A percentile compares a stretch with the other conserved stretches of the same genome.
Evolutionary conservation across 768 basidiomycete species (phyloP).

Genomic region (Inosperma sp.): DNA sequence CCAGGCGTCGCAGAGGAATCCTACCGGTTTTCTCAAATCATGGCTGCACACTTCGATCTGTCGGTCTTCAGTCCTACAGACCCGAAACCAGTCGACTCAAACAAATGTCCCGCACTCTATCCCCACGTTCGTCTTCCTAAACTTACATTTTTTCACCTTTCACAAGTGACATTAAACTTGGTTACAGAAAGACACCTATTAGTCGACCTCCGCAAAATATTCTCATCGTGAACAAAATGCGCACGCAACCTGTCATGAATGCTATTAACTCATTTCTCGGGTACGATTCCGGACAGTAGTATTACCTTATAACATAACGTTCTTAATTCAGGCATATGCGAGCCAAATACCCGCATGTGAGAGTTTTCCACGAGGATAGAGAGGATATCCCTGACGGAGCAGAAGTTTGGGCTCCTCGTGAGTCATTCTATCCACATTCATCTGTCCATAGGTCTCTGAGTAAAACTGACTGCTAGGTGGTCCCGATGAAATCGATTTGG

Average conservation of each 20-base stretch:
- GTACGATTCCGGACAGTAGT: conserved; percentile 33
- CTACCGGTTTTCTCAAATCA: not conserved
- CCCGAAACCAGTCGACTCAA: not conserved
- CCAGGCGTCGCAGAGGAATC: not conserved
- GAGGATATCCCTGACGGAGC: conserved; percentile 60
- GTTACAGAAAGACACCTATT: conserved; percentile 35
- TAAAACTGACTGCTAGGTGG: conserved; percentile 34
- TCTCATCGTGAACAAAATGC: conserved; percentile 75
- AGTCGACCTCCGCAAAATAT: conserved; percentile 53
- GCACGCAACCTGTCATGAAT: conserved; percentile 70
- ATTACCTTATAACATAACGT: conserved; percentile 6
- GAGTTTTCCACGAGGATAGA: conserved; percentile 64
- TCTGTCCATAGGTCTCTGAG: not conserved
- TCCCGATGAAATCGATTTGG: conserved; percentile 70
- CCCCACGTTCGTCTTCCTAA: conserved; percentile 29
- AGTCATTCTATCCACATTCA: conserved; percentile 13
- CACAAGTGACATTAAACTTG: conserved; percentile 26
- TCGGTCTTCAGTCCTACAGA: not conserved
- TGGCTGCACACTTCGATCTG: not conserved
- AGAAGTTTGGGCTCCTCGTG: conserved; percentile 63
- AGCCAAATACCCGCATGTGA: conserved; percentile 52
- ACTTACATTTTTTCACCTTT: conserved; percentile 1
- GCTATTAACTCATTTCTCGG: conserved; percentile 71
- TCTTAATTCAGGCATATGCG: conserved; percentile 66
- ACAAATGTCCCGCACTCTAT: conserved; percentile 16